Evolutionary conservation across 768 basidiomycete species (phyloP).

Genomic region (Favolaschia claudopus): DNA sequence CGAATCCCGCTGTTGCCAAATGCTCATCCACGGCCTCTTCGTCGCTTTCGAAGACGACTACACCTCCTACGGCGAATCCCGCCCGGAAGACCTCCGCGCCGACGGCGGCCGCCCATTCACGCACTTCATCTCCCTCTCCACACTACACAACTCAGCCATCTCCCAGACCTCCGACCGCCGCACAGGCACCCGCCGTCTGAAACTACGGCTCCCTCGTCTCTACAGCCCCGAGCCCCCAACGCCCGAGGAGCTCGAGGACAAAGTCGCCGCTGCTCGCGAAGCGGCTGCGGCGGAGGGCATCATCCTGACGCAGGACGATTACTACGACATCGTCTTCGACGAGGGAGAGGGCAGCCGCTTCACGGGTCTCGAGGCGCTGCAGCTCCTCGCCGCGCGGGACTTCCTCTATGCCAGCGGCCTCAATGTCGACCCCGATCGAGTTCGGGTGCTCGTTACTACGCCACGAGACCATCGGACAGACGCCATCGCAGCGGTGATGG

Average conservation of each 20-base stretch:
- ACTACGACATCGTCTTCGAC: slow-evolving; percentile 23
- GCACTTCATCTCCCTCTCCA: slow-evolving; percentile 26
- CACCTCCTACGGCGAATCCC: slow-evolving; percentile 14
- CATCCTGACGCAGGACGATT: slow-evolving; percentile 13
- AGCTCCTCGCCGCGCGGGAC: slow-evolving; percentile 28
- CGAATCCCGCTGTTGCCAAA: slow-evolving; percentile 30
- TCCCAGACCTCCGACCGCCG: not conserved
- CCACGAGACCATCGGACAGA: slow-evolving; percentile 33
- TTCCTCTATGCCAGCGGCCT: slow-evolving; percentile 16
- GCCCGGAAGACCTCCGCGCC: slow-evolving; percentile 12
- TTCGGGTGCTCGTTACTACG: slow-evolving; percentile 28
- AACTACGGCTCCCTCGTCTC: slow-evolving; percentile 11
- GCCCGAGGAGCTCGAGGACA: slow-evolving; percentile 9
- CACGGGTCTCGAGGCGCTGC: slow-evolving; percentile 25
- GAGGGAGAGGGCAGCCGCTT: slow-evolving; percentile 16
- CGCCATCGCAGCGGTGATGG: slow-evolving; percentile 25
- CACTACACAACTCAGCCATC: slow-evolving; percentile 10
- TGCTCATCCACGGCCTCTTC: slow-evolving; percentile 28
- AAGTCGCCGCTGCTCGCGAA: slow-evolving; percentile 2
- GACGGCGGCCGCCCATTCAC: slow-evolving; percentile 23
- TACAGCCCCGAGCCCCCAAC: slow-evolving; percentile 14
- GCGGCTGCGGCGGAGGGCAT: not conserved
- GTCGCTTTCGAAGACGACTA: slow-evolving; percentile 33
- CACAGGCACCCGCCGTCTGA: slow-evolving; percentile 5
- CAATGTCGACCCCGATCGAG: not conserved